Evolutionary conservation across 306 rosid genomes (phyloP).

Genomic region (Ceratonia siliqua): DNA sequence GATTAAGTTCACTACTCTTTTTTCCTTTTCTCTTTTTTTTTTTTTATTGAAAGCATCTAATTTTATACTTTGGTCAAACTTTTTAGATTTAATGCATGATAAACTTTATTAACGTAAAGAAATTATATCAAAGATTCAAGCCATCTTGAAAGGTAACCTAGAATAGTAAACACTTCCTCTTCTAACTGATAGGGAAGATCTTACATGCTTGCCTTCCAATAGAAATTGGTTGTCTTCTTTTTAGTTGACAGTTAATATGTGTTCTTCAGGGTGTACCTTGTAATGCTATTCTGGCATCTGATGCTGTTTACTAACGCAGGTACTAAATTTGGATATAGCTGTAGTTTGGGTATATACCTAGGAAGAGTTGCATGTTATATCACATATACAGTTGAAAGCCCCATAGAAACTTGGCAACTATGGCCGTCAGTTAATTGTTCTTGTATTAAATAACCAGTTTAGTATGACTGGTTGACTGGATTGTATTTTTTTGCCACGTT

Average conservation of each 20-base stretch:
- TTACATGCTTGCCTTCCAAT: background rate
- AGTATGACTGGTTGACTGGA: background rate
- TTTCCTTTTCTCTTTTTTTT: too few relatives aligned
- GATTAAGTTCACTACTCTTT: background rate
- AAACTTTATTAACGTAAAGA: background rate
- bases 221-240: background rate
- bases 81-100: slow-evolving; percentile 6
- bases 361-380: background rate
- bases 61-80: slow-evolving; percentile 9
- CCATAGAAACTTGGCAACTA: background rate
- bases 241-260: background rate
- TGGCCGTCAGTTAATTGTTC: background rate
- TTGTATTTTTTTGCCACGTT: background rate
- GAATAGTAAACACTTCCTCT: background rate
- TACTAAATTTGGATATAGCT: background rate
- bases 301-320: background rate
- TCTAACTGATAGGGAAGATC: background rate
- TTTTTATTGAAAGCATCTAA: background rate
- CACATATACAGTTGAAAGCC: background rate
- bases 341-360: background rate
- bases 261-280: background rate
- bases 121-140: background rate
- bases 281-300: background rate
- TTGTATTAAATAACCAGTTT: background rate
- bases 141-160: background rate